Base-by-base conservation (phyloP, 305 asterid genomes). In the Fraxinus platypoda region DNA sequence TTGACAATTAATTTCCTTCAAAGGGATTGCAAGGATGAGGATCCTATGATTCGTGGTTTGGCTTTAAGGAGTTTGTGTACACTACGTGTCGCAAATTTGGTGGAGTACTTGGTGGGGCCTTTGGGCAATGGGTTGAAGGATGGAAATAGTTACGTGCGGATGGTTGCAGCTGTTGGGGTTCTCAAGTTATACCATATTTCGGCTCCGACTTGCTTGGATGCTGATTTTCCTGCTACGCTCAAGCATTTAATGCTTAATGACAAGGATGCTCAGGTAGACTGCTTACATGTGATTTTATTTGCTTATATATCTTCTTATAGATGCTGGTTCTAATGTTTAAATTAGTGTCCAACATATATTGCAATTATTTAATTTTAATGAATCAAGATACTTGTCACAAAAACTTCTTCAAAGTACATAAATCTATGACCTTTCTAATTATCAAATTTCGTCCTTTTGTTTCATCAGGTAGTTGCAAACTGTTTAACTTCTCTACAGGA, bases 21-120 rank as follows among this genome's bases (percentile, higher is more conserved):
- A 84, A 92, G 97, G 85, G 99, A 97, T 81, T 97, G 99, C 88
- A 97, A 95, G 87, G 99, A 97, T 81, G 99, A 97, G 94, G 98
- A 97, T 85, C 99, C 99, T 72, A 97, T 97, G 98, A 97, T 97
- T 85, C 90, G 99, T 57, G 98, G 99, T 84, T 88, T 97, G 92
- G 98, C 99, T 80, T 88, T 97, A 92, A 91, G 99, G 92, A 97
- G 98, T 84, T 87, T 97, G 90, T 93, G 99, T 84, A 92, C 98
- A 12, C 97, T 97, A 80, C 97, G 99, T 71, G 99, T 97, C 79
- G 89, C 94, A 38, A 97, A 97, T 89, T 88, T 97, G 91, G 99
- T 97, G 83, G 99, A 97, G 88, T 97, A 97, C 89, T 90, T 97
- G 93, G 98, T 97, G 74, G 98, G 97, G 34, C 98, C 99, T 26